Evolutionary conservation across 345 rosid genomes (phyloP), one percentile per base, ranked within the genome.

Genomic region (Combretum micranthum): DNA sequence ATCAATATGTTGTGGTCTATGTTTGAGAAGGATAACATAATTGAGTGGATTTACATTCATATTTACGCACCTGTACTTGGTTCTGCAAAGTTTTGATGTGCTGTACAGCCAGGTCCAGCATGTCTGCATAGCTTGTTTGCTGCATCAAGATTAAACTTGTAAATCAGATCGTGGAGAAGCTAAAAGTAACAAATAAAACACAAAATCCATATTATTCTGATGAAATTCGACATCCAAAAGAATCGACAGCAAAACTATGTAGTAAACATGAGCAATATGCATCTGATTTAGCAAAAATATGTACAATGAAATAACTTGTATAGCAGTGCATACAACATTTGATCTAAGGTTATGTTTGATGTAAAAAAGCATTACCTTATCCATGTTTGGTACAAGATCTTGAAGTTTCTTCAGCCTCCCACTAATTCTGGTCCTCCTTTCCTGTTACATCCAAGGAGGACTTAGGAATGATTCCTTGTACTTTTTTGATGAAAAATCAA

Each of bases 301-400:
- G n/a, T n/a, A 32, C 39, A 32, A 32, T 7, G 39, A 1, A 32
- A 11, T 32, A 32, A 32, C 39, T 32, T 7, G 9, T 32, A 5
- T 7, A 32, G 39, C 39, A 32, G 9, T 11, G 10, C 18, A 2
- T 18, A 47, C 19, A 47, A n/a, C n/a, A n/a, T n/a, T n/a, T n/a
- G n/a, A n/a, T n/a, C n/a, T n/a, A n/a, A n/a, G n/a, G n/a, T n/a
- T n/a, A n/a, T n/a, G n/a, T n/a, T n/a, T 18, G 50, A 12, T 15
- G 6, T 6, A 15, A 47, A 12, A 1, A 18, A 42, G 42, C 4
- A 61, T 59, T 71, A 93, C 99, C 89, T 89, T 93, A 60, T 93
- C 99, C 99, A 93, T 93, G 81, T 89, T 93, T 0, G 99, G 99
- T 71, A 89, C 97, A 39, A 93, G 86, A 5, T 93, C 97, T 71